Percentiles rank a stretch among this genome's conserved stretches.
Evolutionary conservation across 176 grass and related monocot genomes (phyloP).

Genomic region (Panicum miliaceum): DNA sequence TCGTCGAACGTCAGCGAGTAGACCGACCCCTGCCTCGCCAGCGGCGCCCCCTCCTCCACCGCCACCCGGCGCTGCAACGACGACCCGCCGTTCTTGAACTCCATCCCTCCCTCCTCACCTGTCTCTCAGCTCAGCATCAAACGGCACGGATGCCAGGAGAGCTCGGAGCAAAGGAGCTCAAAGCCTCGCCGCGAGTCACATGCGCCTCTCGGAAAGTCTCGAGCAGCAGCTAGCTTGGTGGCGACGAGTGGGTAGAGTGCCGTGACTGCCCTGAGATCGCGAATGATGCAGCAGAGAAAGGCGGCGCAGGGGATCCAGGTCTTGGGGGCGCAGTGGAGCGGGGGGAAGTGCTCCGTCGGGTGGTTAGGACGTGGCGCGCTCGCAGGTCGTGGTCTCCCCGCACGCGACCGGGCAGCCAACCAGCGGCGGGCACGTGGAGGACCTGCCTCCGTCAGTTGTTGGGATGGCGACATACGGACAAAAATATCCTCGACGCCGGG

Average conservation of each 20-base stretch:
- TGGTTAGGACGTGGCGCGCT: constrained; percentile 43
- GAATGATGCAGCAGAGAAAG: neutral
- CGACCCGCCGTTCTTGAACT: constrained; percentile 50
- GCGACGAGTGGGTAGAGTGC: constrained; percentile 5
- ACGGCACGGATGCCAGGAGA: constrained; percentile 16
- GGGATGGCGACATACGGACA: constrained; percentile 43
- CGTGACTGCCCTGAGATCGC: neutral
- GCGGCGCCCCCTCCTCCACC: neutral
- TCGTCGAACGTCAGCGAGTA: constrained; percentile 87
- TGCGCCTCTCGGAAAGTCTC: constrained; percentile 47
- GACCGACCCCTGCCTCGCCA: constrained; percentile 67
- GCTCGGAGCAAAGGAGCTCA: constrained; percentile 29
- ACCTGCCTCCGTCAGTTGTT: constrained; percentile 41
- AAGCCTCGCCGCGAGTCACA: constrained; percentile 42
- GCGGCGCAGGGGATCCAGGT: constrained; percentile 49
- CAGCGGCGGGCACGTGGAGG: constrained; percentile 14
- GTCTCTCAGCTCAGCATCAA: constrained; percentile 40
- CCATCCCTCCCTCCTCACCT: constrained; percentile 30
- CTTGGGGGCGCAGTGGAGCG: constrained; percentile 18
- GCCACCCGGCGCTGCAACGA: constrained; percentile 40
- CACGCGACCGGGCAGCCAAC: constrained; percentile 8
- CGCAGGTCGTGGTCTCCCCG: neutral
- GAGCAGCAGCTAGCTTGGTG: neutral
- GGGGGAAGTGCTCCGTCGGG: neutral
- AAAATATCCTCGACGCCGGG: constrained; percentile 41